Conservation (phyloP, 352 stramenopile genomes). For the Phytophthora lateralis region DNA sequence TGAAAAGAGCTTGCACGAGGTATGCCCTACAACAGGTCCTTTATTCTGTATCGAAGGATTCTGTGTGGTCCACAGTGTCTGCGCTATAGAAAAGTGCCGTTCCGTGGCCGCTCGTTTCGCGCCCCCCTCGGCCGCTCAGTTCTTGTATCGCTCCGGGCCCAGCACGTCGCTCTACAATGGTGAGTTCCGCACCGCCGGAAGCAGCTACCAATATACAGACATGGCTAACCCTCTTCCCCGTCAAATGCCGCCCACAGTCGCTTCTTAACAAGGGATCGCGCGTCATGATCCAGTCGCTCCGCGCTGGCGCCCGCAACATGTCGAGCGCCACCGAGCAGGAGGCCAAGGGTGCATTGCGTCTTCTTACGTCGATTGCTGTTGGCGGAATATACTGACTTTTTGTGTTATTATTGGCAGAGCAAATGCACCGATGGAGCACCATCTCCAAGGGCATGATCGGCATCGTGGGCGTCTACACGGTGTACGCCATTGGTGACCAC, state of each 20-base stretch:
- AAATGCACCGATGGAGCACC: constrained; percentile 86
- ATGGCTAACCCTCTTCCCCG: background rate
- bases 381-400: background rate
- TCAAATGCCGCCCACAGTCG: constrained; percentile 37
- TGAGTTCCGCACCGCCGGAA: constrained; percentile 16
- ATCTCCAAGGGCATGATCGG: constrained; percentile 89
- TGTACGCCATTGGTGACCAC: constrained; percentile 65
- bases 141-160: constrained; percentile 29
- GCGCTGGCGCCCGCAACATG: constrained; percentile 73
- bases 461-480: constrained; percentile 58
- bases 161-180: constrained; percentile 26
- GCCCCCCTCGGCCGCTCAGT: constrained; percentile 23
- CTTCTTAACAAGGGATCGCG: constrained; percentile 71
- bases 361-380: constrained; percentile 1
- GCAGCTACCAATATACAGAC: background rate
- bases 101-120: constrained; percentile 27
- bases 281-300: constrained; percentile 53
- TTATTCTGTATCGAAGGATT: constrained; percentile 2
- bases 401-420: constrained; percentile 38
- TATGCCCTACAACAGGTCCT: background rate
- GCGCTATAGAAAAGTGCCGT: constrained; percentile 24
- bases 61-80: background rate
- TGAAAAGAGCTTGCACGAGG: constrained; percentile 1
- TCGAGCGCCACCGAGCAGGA: constrained; percentile 81
- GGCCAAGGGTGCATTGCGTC: constrained; percentile 63